Conservation (phyloP, 371 early-diverging fungal genomes). For the Mortierella sp. region DNA sequence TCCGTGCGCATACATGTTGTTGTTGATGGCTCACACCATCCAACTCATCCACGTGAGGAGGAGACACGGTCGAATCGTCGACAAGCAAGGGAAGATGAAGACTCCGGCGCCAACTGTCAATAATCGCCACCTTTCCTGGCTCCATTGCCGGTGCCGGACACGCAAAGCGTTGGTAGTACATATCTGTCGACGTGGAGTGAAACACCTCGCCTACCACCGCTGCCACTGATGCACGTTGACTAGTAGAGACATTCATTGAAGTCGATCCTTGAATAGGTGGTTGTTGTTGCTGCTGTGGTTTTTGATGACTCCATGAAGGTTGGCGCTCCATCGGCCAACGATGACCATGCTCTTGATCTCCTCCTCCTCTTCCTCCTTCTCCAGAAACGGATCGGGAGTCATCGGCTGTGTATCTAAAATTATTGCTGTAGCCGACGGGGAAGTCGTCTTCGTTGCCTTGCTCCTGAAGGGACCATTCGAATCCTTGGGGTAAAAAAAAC, state of each 20-base stretch:
- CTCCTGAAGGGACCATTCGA: slow-evolving; percentile 34
- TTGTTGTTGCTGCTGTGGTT: not conserved
- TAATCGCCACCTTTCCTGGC: slow-evolving; percentile 39
- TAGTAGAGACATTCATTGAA: not conserved
- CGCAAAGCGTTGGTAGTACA: slow-evolving; percentile 21
- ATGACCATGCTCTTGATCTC: not conserved
- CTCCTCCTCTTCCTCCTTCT: not conserved
- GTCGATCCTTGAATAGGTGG: not conserved
- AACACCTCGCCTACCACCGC: not conserved
- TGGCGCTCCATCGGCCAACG: slow-evolving; percentile 27
- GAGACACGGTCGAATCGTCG: slow-evolving; percentile 9
- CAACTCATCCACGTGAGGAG: not conserved
- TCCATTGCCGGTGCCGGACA: slow-evolving; percentile 42
- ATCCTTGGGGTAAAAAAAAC: slow-evolving; percentile 33
- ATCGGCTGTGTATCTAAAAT: slow-evolving; percentile 6
- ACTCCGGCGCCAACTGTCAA: slow-evolving; percentile 48
- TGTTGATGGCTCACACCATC: not conserved
- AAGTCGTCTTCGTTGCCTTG: slow-evolving; percentile 25
- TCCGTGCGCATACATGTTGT: not conserved
- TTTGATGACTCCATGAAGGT: slow-evolving; percentile 26
- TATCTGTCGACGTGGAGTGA: slow-evolving; percentile 14
- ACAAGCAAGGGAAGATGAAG: slow-evolving; percentile 15
- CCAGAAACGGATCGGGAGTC: slow-evolving; percentile 10
- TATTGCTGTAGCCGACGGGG: slow-evolving; percentile 3
- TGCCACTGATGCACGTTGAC: not conserved